Evolutionary conservation across 495 filamentous ascomycete genomes (phyloP).

Genomic region (Trichodelitschia bisporula): DNA sequence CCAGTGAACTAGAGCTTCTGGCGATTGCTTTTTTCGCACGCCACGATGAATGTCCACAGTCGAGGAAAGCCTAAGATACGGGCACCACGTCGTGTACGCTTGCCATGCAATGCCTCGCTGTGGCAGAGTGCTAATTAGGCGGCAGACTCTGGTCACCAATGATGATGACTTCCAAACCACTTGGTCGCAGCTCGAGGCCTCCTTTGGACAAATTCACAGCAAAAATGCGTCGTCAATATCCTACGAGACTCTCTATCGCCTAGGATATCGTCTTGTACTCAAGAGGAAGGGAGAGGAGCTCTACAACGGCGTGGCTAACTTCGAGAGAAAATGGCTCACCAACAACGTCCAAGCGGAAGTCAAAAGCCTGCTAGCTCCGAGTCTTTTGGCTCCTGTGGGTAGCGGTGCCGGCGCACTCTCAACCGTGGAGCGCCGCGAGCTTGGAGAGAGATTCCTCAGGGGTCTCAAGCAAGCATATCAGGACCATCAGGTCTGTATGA

Average conservation of each 20-base stretch:
- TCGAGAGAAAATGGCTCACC: constrained; percentile 60
- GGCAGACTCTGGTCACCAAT: too few relatives aligned
- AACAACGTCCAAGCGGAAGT: constrained; percentile 40
- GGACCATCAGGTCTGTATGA: constrained; percentile 78
- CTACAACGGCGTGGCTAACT: constrained; percentile 50
- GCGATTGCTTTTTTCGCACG: too few relatives aligned
- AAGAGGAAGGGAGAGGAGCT: constrained; percentile 67
- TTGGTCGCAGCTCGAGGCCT: constrained; percentile 49
- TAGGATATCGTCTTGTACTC: constrained; percentile 86
- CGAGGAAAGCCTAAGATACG: too few relatives aligned
- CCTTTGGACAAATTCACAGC: constrained; percentile 66
- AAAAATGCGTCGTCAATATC: constrained; percentile 78
- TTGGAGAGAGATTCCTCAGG: constrained; percentile 62
- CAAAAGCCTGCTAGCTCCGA: constrained; percentile 31
- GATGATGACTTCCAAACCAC: constrained; percentile 54
- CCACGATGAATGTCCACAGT: too few relatives aligned
- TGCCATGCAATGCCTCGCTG: too few relatives aligned
- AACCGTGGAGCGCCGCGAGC: constrained; percentile 48
- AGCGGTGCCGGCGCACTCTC: constrained; percentile 14
- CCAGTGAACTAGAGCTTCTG: too few relatives aligned
- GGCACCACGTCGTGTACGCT: too few relatives aligned
- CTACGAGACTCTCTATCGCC: constrained; percentile 88
- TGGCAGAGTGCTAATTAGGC: too few relatives aligned
- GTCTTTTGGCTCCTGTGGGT: constrained; percentile 24
- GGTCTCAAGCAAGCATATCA: constrained; percentile 58